A percentile compares a stretch with the other conserved stretches of the same genome.
Evolutionary conservation across 331 rosid species (phyloP).

Genomic region (Saraca asoca): DNA sequence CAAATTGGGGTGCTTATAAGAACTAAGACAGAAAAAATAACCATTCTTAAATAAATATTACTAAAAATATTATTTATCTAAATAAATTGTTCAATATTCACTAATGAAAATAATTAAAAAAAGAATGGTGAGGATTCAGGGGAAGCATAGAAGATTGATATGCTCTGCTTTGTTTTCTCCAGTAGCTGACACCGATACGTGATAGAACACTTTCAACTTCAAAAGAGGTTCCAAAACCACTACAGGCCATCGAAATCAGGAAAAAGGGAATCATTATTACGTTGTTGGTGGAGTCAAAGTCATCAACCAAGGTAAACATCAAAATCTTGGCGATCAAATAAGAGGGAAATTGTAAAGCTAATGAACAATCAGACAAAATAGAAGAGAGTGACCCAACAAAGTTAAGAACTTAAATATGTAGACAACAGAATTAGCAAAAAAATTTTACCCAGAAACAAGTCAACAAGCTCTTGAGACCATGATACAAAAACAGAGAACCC

Average conservation of each 20-base stretch:
- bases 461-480: not conserved
- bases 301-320: not conserved
- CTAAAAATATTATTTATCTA: too few relatives aligned
- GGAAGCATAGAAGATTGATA: not conserved
- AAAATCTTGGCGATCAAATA: not conserved
- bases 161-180: not conserved
- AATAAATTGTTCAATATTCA: too few relatives aligned
- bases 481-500: not conserved
- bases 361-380: not conserved
- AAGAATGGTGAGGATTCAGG: not conserved
- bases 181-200: not conserved
- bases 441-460: conserved; percentile 22
- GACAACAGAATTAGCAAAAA: not conserved
- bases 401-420: not conserved
- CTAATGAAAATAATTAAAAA: not conserved
- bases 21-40: too few relatives aligned
- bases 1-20: not conserved
- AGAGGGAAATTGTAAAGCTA: not conserved
- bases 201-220: not conserved
- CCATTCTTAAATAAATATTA: not conserved
- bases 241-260: not conserved
- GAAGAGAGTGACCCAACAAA: not conserved
- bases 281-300: not conserved
- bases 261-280: conserved; percentile 1
- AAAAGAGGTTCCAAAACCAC: not conserved